These are phyloP conservation scores for Lycium ferocissimum DNA, from an alignment of 257 asterid genomes.

Conservation along the genomic window DNA sequence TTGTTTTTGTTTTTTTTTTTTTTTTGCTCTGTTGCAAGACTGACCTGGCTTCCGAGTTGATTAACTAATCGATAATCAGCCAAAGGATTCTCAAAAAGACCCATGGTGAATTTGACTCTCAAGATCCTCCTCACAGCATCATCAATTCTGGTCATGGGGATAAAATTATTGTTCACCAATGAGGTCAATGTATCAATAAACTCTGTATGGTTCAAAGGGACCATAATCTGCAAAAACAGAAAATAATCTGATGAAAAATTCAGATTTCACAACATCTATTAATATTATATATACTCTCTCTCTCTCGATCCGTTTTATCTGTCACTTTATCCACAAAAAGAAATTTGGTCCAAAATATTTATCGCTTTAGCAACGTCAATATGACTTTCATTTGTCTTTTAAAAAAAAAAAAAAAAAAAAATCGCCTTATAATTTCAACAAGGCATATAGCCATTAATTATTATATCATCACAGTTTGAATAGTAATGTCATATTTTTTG, in stretches of 20 bases:
- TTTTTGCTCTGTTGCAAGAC: neutral
- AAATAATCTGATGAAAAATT: neutral
- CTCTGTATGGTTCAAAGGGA: conserved; percentile 49
- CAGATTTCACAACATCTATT: neutral
- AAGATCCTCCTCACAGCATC: conserved; percentile 69
- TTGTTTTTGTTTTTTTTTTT: neutral
- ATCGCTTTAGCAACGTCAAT: neutral
- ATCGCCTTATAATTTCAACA: neutral
- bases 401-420: too few relatives aligned
- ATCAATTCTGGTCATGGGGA: conserved; percentile 63
- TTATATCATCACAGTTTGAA: too few relatives aligned
- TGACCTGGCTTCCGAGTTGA: conserved; percentile 57
- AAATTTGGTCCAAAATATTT: neutral
- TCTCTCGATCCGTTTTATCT: neutral
- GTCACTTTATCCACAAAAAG: neutral
- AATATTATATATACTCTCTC: neutral
- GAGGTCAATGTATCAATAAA: conserved; percentile 40
- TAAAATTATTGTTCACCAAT: conserved; percentile 47
- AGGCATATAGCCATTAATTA: neutral
- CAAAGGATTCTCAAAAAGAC: conserved; percentile 66
- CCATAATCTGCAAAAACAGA: conserved; percentile 49
- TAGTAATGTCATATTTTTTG: too few relatives aligned
- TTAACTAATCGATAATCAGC: conserved; percentile 52
- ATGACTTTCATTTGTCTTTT: neutral
- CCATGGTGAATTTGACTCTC: conserved; percentile 64